phyloP scores from a whole-genome alignment of 371 early-diverging fungal species.

The Rhizopus stolonifer region DNA sequence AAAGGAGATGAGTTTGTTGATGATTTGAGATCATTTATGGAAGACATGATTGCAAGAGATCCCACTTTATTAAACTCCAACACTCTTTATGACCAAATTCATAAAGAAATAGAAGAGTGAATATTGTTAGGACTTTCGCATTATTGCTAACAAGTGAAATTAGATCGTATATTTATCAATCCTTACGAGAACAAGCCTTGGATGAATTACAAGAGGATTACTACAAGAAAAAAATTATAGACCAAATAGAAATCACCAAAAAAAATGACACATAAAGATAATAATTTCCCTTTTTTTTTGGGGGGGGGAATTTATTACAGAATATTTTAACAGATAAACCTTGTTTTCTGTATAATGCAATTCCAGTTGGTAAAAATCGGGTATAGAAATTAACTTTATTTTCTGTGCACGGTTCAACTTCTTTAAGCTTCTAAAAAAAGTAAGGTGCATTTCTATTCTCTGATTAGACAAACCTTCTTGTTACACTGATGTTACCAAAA shows the following conservation, averaged over 20 bases:
- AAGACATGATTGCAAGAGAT: slow-evolving; percentile 30
- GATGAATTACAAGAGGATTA: slow-evolving; percentile 24
- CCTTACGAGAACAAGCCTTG: slow-evolving; percentile 21
- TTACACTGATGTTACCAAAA: too few relatives aligned
- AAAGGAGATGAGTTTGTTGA: slow-evolving; percentile 28
- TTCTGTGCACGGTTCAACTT: too few relatives aligned
- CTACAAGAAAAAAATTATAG: slow-evolving; percentile 16
- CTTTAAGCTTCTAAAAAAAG: too few relatives aligned
- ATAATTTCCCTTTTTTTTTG: too few relatives aligned
- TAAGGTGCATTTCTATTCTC: too few relatives aligned
- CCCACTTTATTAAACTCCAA: slow-evolving; percentile 31
- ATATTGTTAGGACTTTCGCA: background rate
- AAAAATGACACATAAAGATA: too few relatives aligned
- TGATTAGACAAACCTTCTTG: too few relatives aligned
- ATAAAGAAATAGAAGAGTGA: slow-evolving; percentile 38
- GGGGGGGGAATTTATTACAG: too few relatives aligned
- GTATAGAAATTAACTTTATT: too few relatives aligned
- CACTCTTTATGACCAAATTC: slow-evolving; percentile 24
- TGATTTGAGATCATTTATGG: slow-evolving; percentile 30
- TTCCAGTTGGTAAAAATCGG: too few relatives aligned
- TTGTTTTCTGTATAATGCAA: too few relatives aligned
- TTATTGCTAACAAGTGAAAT: background rate
- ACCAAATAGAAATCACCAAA: background rate
- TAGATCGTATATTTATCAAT: slow-evolving; percentile 27
- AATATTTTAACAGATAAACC: too few relatives aligned